Conservation (phyloP, 1,284 basidiomycete genomes). For the Leccinum ambiguum region DNA sequence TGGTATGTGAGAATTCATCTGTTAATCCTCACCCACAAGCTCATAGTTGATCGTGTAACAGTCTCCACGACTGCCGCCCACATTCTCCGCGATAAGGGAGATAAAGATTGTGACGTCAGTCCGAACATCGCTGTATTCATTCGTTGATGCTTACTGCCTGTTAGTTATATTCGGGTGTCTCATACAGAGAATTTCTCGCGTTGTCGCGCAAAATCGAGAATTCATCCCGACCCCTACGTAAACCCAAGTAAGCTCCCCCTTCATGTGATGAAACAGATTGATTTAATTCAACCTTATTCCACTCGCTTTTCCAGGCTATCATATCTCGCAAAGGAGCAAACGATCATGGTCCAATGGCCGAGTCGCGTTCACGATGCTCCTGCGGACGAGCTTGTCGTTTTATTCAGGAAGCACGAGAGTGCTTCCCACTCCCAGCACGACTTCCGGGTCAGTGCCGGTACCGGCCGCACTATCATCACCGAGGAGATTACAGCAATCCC, state of each 20-base stretch:
- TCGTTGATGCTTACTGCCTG: too few species aligned
- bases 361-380: background rate
- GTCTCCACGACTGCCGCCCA: background rate
- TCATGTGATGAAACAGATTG: background rate
- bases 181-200: background rate
- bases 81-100: background rate
- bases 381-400: background rate
- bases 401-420: background rate
- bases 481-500: background rate
- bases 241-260: background rate
- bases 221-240: background rate
- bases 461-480: background rate
- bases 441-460: background rate
- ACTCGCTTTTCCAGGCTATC: background rate
- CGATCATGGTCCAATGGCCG: background rate
- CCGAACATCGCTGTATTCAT: too few species aligned
- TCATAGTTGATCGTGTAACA: background rate
- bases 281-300: background rate
- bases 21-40: too few species aligned
- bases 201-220: background rate
- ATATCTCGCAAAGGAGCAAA: background rate
- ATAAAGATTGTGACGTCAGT: background rate
- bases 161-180: background rate
- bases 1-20: too few species aligned
- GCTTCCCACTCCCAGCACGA: background rate